Evolutionary conservation across 108 stramenopile species (phyloP), one percentile per base, ranked within the genome.

Genomic region (Pseudonitzschia pungens): DNA sequence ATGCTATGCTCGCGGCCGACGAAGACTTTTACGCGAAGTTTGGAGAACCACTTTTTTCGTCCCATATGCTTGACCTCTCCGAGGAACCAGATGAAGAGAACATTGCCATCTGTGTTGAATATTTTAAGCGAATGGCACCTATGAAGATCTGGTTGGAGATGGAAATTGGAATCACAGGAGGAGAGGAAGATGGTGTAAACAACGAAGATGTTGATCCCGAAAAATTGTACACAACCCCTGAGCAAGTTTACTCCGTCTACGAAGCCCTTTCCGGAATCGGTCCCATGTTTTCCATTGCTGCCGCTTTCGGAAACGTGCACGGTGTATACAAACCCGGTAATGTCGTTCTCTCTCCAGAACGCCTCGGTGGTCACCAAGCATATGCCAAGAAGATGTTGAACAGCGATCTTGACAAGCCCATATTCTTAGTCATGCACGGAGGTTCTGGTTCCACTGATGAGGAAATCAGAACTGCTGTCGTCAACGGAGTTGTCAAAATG

Each of bases 161-260:
- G 96, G 98, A 98, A 82, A 96, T 98, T 69, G 97, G 98, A 55
- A 97, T 98, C 86, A 97, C 98, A 22, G 98, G 98, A 70, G 98
- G 98, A 69, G 98, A 98, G 84, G 98, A 97, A 80, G 98, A 97
- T 81, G 98, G 98, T 74, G 98, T 98, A 27, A 96, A 97, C 89
- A 98, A 97, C 81, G 92, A 92, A 62, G 83, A 94, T 75, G 88
- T 96, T 51, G 96, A 97, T 80, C 92, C 94, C 24, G 95, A 92
- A 83, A 96, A 96, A 85, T 90, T 98, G 41, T 98, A 98, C 94
- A 97, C 98, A 27, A 91, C 87, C 76, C 98, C 98, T 58, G 96
- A 98, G 77, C 92, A 97, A 78, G 94, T 97, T 9, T 97, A 72
- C 69, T 71, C 84, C 33, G 94, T 97, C 51, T 94, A 97, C 81